A percentile compares a stretch with the other conserved stretches of the same genome.
Evolutionary conservation across 108 stramenopile species (phyloP).

Genomic region (Cyclotella baltica): DNA sequence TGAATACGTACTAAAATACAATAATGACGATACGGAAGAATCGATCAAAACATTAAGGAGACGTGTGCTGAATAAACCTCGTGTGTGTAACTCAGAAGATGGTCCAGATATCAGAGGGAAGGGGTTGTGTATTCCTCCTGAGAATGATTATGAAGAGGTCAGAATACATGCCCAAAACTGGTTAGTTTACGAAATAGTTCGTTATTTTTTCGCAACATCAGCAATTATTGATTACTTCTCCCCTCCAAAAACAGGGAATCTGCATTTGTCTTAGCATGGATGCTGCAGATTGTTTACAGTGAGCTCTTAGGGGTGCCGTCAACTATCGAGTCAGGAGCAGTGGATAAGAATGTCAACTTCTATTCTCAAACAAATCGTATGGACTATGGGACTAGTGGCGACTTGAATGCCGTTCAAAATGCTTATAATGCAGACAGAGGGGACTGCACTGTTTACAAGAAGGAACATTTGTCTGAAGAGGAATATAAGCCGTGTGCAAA

Average conservation of each 20-base stretch:
- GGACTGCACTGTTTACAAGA: not conserved
- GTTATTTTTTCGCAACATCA: no score
- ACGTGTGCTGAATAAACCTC: not conserved
- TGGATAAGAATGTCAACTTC: not conserved
- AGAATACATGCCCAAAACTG: conserved; percentile 44
- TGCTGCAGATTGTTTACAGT: conserved; percentile 49
- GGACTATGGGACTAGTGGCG: not conserved
- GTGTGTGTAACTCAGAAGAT: conserved; percentile 23
- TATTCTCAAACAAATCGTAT: not conserved
- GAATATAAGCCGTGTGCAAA: conserved; percentile 26
- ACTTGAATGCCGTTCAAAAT: not conserved
- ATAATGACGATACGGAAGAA: not conserved
- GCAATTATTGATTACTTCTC: no score
- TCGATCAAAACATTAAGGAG: not conserved
- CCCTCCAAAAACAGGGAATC: no score
- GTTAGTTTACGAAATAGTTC: no score
- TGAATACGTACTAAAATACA: not conserved
- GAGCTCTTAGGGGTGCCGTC: conserved; percentile 49
- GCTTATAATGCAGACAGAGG: not conserved
- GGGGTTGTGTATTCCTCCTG: not conserved
- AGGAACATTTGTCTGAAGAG: not conserved
- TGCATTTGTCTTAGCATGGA: conserved; percentile 34
- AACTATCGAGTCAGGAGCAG: conserved; percentile 29
- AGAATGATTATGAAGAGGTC: conserved; percentile 42
- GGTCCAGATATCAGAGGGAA: not conserved